Conservation (phyloP, 2,329 filamentous ascomycete species). For the Decorospora gaudefroyi region DNA sequence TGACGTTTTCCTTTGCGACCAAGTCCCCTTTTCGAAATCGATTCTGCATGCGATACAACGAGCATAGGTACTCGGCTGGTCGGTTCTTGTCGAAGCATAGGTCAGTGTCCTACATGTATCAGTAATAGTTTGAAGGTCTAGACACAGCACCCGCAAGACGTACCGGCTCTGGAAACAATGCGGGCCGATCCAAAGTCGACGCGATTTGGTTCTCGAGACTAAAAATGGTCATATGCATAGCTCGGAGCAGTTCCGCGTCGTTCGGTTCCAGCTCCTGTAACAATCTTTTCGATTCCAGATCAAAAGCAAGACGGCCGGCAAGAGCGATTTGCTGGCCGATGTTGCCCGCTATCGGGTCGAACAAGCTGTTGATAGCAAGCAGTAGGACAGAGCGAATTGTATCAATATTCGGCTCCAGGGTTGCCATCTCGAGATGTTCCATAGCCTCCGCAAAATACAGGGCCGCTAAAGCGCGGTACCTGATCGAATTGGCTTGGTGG, state of each 20-base stretch:
- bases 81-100: constrained; percentile 34
- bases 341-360: constrained; percentile 44
- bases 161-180: constrained; percentile 45
- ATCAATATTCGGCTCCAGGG: constrained; percentile 38
- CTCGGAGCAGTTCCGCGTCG: constrained; percentile 30
- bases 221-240: constrained; percentile 46
- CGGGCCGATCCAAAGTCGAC: constrained; percentile 42
- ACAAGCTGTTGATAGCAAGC: constrained; percentile 44
- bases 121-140: constrained; percentile 1
- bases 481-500: constrained; percentile 37
- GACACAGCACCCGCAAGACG: neutral
- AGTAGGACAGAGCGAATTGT: constrained; percentile 41
- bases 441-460: constrained; percentile 39
- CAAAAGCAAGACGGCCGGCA: constrained; percentile 41
- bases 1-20: constrained; percentile 24
- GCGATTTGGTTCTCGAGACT: constrained; percentile 45
- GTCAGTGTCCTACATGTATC: constrained; percentile 30
- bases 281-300: constrained; percentile 36
- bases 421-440: constrained; percentile 41
- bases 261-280: constrained; percentile 31
- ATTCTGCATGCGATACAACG: constrained; percentile 43
- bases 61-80: constrained; percentile 43
- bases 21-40: constrained; percentile 43
- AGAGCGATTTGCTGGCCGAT: constrained; percentile 46
- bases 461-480: constrained; percentile 36